Percentiles rank a stretch among this genome's conserved stretches.
Conservation (phyloP, 495 filamentous ascomycete genomes). For the Xylaria curta region DNA sequence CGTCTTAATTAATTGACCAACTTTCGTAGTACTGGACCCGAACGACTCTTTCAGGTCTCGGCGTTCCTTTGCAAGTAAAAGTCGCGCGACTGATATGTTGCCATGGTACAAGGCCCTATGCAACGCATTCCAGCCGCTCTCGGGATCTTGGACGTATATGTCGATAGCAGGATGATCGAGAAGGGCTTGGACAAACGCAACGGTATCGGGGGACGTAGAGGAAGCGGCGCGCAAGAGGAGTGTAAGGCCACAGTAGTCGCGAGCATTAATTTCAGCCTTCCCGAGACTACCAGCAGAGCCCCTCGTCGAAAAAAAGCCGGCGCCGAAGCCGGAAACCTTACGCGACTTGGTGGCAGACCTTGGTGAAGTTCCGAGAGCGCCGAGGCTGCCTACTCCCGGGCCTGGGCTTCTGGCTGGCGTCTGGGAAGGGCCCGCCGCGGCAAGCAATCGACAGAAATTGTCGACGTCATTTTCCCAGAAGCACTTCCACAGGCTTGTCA, state of each 20-base stretch:
- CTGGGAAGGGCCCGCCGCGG: conserved; percentile 64
- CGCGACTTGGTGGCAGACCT: conserved; percentile 51
- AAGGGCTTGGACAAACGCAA: conserved; percentile 76
- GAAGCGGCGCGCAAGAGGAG: conserved; percentile 87
- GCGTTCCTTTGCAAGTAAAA: conserved; percentile 77
- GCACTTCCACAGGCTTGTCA: conserved; percentile 96
- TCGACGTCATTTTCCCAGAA: conserved; percentile 97
- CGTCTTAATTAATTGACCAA: conserved; percentile 81
- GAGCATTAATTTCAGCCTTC: conserved; percentile 78
- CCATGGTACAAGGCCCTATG: conserved; percentile 93
- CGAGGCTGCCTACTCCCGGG: conserved; percentile 36
- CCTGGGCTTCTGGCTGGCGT: conserved; percentile 51
- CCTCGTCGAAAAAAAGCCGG: conserved; percentile 36
- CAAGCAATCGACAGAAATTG: conserved; percentile 82
- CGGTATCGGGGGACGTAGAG: conserved; percentile 68
- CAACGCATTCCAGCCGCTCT: conserved; percentile 95
- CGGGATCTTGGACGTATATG: conserved; percentile 82
- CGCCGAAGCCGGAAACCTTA: conserved; percentile 48
- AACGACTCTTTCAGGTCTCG: conserved; percentile 64
- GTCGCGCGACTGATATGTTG: conserved; percentile 83
- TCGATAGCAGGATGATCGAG: conserved; percentile 84
- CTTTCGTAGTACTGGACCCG: conserved; percentile 50
- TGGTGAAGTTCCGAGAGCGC: conserved; percentile 52
- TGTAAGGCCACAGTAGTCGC: conserved; percentile 77
- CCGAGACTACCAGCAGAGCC: conserved; percentile 55